A percentile compares a stretch with the other conserved stretches of the same genome.
Conservation (phyloP, 2,329 filamentous ascomycete species). For the Pseudogymnoascus sp. region DNA sequence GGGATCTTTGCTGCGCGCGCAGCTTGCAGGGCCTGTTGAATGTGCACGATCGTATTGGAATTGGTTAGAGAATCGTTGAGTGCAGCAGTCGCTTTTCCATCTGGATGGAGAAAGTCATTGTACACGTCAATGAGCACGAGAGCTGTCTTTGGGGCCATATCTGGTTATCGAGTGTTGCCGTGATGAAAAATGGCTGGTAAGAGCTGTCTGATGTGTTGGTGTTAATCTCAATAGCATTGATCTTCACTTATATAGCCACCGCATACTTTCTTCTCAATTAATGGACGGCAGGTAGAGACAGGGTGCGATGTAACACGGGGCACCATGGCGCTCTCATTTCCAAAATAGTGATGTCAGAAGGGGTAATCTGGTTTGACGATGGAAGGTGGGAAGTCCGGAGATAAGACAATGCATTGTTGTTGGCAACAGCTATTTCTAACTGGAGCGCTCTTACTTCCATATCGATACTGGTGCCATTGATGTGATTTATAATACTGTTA, state of each 20-base stretch:
- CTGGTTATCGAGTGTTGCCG: background rate
- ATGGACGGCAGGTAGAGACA: background rate
- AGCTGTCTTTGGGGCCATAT: constrained; percentile 17
- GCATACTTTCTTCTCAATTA: background rate
- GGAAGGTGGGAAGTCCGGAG: background rate
- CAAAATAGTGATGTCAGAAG: background rate
- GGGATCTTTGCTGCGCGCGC: constrained; percentile 24
- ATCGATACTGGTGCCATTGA: background rate
- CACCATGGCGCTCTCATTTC: background rate
- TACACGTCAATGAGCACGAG: constrained; percentile 24
- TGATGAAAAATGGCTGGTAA: background rate
- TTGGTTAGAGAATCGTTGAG: constrained; percentile 24
- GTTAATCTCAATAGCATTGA: background rate
- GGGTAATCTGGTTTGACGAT: background rate
- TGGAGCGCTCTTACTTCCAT: background rate
- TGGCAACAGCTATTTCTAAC: background rate
- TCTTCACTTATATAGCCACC: background rate
- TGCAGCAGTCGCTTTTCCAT: constrained; percentile 21
- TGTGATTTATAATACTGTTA: background rate
- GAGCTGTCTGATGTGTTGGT: background rate
- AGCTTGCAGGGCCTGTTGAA: constrained; percentile 21
- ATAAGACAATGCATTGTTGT: background rate
- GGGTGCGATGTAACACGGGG: background rate
- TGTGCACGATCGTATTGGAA: constrained; percentile 23
- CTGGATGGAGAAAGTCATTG: constrained; percentile 24